A percentile compares a stretch with the other conserved stretches of the same genome.
Conservation (phyloP, 768 basidiomycete genomes). For the Boletus pseudopeckii region DNA sequence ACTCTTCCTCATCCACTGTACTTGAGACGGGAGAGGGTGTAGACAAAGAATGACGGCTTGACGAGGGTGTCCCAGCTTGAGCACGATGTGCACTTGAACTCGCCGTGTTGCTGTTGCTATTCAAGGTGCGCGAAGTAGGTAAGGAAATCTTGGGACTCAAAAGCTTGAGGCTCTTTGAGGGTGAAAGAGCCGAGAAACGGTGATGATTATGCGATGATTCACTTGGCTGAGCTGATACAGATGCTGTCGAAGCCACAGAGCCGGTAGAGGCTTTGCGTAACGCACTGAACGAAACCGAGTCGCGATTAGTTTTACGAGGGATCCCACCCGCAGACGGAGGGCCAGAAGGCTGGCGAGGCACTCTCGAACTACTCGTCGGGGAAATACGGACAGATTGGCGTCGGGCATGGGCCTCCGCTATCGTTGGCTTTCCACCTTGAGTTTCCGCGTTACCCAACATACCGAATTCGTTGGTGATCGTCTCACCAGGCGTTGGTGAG, state of each 20-base stretch:
- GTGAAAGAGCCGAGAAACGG: conserved; percentile 80
- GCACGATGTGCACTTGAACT: conserved; percentile 45
- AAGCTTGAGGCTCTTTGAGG: conserved; percentile 79
- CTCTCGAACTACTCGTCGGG: conserved; percentile 57
- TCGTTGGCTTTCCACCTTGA: conserved; percentile 38
- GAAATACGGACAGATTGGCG: conserved; percentile 64
- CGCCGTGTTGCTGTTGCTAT: conserved; percentile 33
- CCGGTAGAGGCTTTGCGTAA: conserved; percentile 81
- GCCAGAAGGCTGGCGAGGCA: conserved; percentile 60
- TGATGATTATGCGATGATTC: conserved; percentile 45
- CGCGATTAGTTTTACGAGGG: conserved; percentile 67
- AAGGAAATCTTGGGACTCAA: conserved; percentile 75
- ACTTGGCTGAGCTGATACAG: conserved; percentile 44
- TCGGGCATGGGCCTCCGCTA: conserved; percentile 37
- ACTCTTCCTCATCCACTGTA: conserved; percentile 79
- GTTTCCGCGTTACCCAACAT: conserved; percentile 64
- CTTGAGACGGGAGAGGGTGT: conserved; percentile 83
- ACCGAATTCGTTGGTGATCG: conserved; percentile 72
- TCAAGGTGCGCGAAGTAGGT: conserved; percentile 53
- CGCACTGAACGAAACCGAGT: conserved; percentile 74
- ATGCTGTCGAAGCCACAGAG: conserved; percentile 68
- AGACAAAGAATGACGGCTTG: conserved; percentile 71
- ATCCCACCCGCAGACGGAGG: conserved; percentile 44
- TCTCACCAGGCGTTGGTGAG: conserved; percentile 52
- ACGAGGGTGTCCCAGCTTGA: conserved; percentile 60